phyloP scores from a whole-genome alignment of 768 basidiomycete species.

The Lentinus tigrinus region DNA sequence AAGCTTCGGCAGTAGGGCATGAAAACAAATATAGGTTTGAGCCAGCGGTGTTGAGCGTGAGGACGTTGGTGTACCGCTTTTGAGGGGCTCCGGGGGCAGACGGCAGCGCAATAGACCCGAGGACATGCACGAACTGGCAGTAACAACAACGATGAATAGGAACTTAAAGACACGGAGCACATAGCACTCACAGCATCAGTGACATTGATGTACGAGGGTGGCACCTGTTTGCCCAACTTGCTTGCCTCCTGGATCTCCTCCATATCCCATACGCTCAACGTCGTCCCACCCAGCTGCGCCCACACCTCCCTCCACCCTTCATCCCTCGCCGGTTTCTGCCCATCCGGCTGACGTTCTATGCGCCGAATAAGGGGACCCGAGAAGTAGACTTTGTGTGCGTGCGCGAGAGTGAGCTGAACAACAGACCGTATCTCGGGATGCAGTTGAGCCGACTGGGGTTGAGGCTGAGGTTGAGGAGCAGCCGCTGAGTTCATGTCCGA shows the following conservation, averaged over 20 bases:
- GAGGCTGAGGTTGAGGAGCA: constrained; percentile 20
- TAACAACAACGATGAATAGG: not conserved
- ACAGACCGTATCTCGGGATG: constrained; percentile 85
- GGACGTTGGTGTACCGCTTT: constrained; percentile 70
- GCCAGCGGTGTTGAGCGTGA: constrained; percentile 93
- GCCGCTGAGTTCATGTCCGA: constrained; percentile 1
- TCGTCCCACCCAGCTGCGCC: constrained; percentile 89
- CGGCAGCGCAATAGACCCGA: constrained; percentile 71
- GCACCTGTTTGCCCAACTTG: constrained; percentile 75
- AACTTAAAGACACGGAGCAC: not conserved
- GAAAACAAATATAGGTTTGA: constrained; percentile 88
- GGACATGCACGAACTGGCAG: constrained; percentile 65
- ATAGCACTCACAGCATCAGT: constrained; percentile 75
- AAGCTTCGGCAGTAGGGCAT: constrained; percentile 65
- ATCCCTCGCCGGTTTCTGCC: constrained; percentile 65
- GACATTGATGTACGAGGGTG: constrained; percentile 83
- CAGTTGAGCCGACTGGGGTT: constrained; percentile 33
- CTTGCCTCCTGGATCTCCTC: constrained; percentile 82
- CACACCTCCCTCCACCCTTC: constrained; percentile 84
- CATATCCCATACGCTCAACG: constrained; percentile 92
- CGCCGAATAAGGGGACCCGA: constrained; percentile 79
- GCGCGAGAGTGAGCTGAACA: constrained; percentile 69
- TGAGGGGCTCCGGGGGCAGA: constrained; percentile 47
- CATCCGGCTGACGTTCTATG: constrained; percentile 77
- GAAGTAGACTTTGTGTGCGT: constrained; percentile 84